Conservation (phyloP, 2,329 filamentous ascomycete genomes). For the Paecilomyces formosus region DNA sequence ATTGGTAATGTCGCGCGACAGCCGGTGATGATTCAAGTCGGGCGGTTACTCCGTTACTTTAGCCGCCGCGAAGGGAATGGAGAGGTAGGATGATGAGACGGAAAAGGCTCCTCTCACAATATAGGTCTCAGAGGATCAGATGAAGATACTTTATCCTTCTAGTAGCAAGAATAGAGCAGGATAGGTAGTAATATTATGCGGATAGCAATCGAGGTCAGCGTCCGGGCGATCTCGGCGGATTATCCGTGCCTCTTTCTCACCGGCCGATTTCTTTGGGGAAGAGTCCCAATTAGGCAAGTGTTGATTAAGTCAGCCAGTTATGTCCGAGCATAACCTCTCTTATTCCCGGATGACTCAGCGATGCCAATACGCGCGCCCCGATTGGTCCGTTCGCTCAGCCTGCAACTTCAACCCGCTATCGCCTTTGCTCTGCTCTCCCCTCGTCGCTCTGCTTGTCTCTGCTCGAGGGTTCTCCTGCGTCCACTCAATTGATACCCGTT, state of each 20-base stretch:
- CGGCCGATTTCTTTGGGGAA: background rate
- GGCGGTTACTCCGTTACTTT: too few relatives aligned
- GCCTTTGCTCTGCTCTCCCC: background rate
- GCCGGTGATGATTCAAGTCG: constrained; percentile 1
- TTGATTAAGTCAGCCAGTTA: background rate
- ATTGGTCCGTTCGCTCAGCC: background rate
- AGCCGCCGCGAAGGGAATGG: background rate
- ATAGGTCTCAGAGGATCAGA: background rate
- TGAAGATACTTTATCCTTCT: background rate
- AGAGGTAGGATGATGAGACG: background rate
- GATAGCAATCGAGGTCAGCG: background rate
- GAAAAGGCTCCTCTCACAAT: background rate
- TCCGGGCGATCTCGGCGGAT: background rate
- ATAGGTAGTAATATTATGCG: too few relatives aligned
- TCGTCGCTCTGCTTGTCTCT: background rate
- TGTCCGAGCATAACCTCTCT: background rate
- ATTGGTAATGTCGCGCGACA: constrained; percentile 8
- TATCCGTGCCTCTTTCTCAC: background rate
- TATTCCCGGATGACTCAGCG: background rate
- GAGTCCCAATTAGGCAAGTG: background rate
- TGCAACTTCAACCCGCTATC: background rate
- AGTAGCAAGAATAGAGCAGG: background rate
- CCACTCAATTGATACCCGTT: constrained; percentile 1
- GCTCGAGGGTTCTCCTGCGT: background rate
- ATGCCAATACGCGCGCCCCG: background rate